Evolutionary conservation across 176 grass and related monocot species (phyloP).

Genomic region (Neostapfia colusana): DNA sequence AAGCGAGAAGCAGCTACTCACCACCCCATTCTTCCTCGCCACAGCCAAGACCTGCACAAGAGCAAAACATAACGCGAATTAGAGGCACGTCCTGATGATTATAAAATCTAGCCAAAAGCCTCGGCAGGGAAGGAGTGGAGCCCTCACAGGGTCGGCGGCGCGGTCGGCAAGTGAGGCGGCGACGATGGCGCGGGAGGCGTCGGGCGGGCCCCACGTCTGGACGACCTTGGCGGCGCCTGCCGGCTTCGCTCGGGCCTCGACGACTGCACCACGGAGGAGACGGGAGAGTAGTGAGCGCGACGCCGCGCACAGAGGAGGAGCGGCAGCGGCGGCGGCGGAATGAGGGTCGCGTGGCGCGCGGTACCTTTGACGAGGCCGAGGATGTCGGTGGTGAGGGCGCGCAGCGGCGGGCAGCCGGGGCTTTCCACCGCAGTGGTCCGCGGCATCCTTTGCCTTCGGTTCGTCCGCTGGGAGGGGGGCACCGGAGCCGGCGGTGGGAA

Average conservation of each 20-base stretch:
- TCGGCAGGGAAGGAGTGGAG: background rate
- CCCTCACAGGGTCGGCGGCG: conserved; percentile 54
- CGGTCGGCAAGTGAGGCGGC: conserved; percentile 63
- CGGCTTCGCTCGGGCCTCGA: conserved; percentile 62
- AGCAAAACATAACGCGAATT: background rate
- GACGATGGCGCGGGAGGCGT: conserved; percentile 61
- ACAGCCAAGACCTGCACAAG: conserved; percentile 72
- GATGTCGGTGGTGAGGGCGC: conserved; percentile 66
- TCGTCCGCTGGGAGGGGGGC: background rate
- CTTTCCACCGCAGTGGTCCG: conserved; percentile 63
- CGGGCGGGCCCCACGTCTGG: conserved; percentile 77
- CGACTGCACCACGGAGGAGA: conserved; percentile 36
- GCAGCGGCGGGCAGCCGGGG: conserved; percentile 79
- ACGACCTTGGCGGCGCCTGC: conserved; percentile 69
- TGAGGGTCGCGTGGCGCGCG: background rate
- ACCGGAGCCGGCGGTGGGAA: background rate
- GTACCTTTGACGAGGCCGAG: conserved; percentile 93
- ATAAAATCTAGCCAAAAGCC: background rate
- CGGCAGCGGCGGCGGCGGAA: background rate
- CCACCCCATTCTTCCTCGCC: conserved; percentile 80
- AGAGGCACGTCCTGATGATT: background rate
- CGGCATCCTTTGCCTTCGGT: conserved; percentile 48
- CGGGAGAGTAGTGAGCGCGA: background rate
- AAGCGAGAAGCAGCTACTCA: conserved; percentile 39
- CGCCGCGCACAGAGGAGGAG: background rate